Base-by-base conservation (phyloP, 2,329 filamentous ascomycete genomes). In the Aspergillus jensenii region DNA sequence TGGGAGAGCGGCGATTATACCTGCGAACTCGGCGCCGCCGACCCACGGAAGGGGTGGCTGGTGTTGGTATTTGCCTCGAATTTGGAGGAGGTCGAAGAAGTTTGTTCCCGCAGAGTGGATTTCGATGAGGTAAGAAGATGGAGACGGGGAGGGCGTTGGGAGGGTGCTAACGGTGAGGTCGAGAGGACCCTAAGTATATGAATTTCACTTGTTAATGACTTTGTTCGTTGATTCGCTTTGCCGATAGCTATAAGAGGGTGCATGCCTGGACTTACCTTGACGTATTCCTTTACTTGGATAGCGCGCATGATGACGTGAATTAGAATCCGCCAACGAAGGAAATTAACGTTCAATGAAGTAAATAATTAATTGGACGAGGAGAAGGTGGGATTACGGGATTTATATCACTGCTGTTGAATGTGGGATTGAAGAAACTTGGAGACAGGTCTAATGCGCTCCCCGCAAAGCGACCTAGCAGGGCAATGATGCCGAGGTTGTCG, bases 61-160 rank as follows among this genome's bases (percentile, higher is more conserved):
- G 72, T 91, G 84, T 72, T 98, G 93, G 78, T 98, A 98, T 84
- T 96, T 96, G 56, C 93, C 93, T 70, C 91, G 89, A 70, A 97
- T 91, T 72, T 98, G 93, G 55, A 98, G 86, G 58, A 96, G 89
- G 74, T 98, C 93, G 80, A 97, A 98, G 84, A 98, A 98, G 79
- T 98, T 98, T 68, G 91, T 90, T 19, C 91, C 93, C 0, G 90
- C 84, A 47, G 93, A 91, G 76, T 91, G 90, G 68, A 98, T 90
- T 70, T 87, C 84, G 72, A 98, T 90, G 62, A 96, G 82, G 74
- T 97, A 98, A 78, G 96, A 86, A 70, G 90, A 80, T 33, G 86
- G 76, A 8, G 82, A 81, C 1, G 92, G 90, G 1, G 79, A 78
- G 1, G 91, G 93, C 54, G 92, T 90, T 17, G 91, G 87, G 14